Evolutionary conservation across 805 yeast genomes (phyloP), one percentile per base, ranked within the genome.

Genomic region (Maudiozyma saulgeensis): DNA sequence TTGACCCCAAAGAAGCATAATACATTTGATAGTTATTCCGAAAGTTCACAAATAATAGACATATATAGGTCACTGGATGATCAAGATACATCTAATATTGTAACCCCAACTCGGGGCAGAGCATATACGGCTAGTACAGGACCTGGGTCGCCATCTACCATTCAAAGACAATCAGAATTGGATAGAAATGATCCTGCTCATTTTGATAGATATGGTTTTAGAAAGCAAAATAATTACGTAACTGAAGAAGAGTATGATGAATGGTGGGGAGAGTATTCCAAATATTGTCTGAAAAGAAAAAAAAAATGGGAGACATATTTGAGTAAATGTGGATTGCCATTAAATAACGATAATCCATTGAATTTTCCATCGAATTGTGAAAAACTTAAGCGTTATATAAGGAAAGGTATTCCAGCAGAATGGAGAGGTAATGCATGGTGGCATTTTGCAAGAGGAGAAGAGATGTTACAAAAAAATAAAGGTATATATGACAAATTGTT

Each of bases 401-500:
- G 97, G 48, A 84, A 86, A 62, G 99, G 99, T 8, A 83, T 91
- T 9, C 98, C 99, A 0, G 88, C 96, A 0, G 96, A 87, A 63
- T 91, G 96, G 97, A 73, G 99, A 56, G 99, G 98, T 1, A 79
- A 79, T 55, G 96, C 96, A 0, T 91, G 99, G 99, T 91, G 93
- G 75, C 81, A 80, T 70, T 90, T 87, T 66, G 95, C 95, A 5
- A 81, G 82, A 26, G 99, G 98, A 2, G 75, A 81, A 49, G 91
- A 85, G 46, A 77, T 75, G 57, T 67, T 88, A 49, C 80, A 75
- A 54, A 79, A 80, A 32, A 80, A 90, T 61, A 70, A 69, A n/a
- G 96, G 95, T 0, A 74, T 86, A 1, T 91, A 90, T 63, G 86
- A 81, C 45, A 71, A 73, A 51, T 82, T 88, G 44, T 81, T 88